These are phyloP conservation scores for Prunus campanulata DNA, from an alignment of 306 rosid species.

Conservation along the genomic window DNA sequence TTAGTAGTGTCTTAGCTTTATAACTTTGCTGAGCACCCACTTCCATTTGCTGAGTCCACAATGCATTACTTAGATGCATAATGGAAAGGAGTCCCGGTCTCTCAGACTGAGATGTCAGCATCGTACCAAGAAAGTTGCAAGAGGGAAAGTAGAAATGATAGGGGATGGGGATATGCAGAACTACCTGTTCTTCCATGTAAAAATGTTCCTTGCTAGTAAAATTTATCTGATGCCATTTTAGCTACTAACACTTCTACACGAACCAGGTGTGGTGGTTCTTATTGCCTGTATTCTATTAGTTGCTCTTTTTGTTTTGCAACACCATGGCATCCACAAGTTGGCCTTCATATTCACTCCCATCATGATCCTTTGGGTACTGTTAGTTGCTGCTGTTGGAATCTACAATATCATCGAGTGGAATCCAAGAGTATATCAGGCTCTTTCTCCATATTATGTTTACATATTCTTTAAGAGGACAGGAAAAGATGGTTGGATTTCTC, in stretches of 20 bases:
- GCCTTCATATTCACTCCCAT: slow-evolving; percentile 75
- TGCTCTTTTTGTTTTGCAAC: slow-evolving; percentile 68
- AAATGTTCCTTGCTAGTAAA: neutral
- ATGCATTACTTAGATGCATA: neutral
- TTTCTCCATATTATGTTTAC: slow-evolving; percentile 77
- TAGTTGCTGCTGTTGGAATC: slow-evolving; percentile 59
- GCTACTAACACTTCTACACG: slow-evolving; percentile 22
- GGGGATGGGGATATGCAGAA: neutral
- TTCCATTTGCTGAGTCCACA: slow-evolving; percentile 1
- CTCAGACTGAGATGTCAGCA: slow-evolving; percentile 5
- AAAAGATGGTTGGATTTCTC: slow-evolving; percentile 71
- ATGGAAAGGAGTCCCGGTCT: slow-evolving; percentile 1
- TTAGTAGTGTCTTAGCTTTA: too few species aligned
- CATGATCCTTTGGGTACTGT: slow-evolving; percentile 67
- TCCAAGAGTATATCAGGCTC: slow-evolving; percentile 66
- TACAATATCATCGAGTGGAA: slow-evolving; percentile 80
- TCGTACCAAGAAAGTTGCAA: neutral
- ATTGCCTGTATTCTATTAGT: slow-evolving; percentile 68
- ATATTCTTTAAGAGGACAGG: slow-evolving; percentile 67
- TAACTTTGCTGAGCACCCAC: slow-evolving; percentile 9
- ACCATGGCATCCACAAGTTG: slow-evolving; percentile 73
- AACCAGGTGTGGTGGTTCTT: slow-evolving; percentile 55
- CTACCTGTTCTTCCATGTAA: neutral
- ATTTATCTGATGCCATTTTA: slow-evolving; percentile 4
- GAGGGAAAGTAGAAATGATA: neutral